Evolutionary conservation across 495 filamentous ascomycete genomes (phyloP).

Genomic region (Talaromyces stipitatus): DNA sequence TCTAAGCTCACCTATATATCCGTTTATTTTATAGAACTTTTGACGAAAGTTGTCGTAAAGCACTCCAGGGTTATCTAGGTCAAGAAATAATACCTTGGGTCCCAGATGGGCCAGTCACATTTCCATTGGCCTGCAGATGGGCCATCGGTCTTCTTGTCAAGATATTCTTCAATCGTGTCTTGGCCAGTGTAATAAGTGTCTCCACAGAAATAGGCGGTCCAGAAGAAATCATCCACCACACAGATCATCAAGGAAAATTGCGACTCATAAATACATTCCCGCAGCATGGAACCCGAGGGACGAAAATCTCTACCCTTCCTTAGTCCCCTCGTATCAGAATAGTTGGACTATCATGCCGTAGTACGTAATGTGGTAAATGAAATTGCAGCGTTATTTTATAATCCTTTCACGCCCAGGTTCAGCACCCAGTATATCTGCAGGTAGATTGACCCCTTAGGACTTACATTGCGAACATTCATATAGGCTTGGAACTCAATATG

Average conservation of each 20-base stretch:
- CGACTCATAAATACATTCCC: slow-evolving; percentile 17
- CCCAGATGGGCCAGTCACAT: slow-evolving; percentile 15
- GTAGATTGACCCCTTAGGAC: not conserved
- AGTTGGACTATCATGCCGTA: slow-evolving; percentile 8
- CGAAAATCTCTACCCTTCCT: slow-evolving; percentile 12
- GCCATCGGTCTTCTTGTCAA: slow-evolving; percentile 8
- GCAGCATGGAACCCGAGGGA: not conserved
- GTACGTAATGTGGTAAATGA: slow-evolving; percentile 21
- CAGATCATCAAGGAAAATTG: slow-evolving; percentile 20
- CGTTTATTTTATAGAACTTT: slow-evolving; percentile 8
- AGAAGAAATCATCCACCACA: slow-evolving; percentile 20
- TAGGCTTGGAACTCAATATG: slow-evolving; percentile 13
- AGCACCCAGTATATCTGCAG: not conserved
- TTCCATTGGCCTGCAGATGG: slow-evolving; percentile 9
- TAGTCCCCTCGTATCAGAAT: slow-evolving; percentile 11
- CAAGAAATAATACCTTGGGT: slow-evolving; percentile 18
- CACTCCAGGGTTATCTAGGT: slow-evolving; percentile 5
- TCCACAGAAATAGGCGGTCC: slow-evolving; percentile 20
- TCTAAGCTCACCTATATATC: slow-evolving; percentile 6
- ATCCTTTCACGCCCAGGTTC: not conserved
- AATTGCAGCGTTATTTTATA: slow-evolving; percentile 18
- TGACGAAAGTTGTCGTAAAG: slow-evolving; percentile 7
- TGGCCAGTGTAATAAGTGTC: slow-evolving; percentile 17
- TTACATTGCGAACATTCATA: slow-evolving; percentile 13
- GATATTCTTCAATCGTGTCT: slow-evolving; percentile 5